Evolutionary conservation across 2,329 filamentous ascomycete species (phyloP).

Genomic region (Pseudocercospora eumusae): DNA sequence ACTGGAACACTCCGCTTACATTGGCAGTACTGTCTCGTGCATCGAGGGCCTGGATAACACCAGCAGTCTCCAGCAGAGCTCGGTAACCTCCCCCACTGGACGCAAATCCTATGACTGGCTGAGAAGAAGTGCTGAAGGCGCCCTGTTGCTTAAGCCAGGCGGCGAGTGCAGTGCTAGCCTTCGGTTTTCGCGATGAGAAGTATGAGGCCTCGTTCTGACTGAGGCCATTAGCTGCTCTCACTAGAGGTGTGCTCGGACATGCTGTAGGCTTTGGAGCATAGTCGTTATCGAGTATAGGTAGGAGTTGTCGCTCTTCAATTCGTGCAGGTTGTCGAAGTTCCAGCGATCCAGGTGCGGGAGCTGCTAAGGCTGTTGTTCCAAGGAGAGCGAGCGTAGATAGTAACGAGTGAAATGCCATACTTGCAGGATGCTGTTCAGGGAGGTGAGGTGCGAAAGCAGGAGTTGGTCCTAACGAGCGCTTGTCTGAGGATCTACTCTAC

Average conservation of each 20-base stretch:
- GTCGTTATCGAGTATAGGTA: conserved; percentile 15
- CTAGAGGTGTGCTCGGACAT: conserved; percentile 45
- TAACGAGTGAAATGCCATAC: conserved; percentile 15
- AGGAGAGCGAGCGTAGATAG: conserved; percentile 13
- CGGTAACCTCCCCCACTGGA: conserved; percentile 49
- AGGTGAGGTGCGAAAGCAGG: background rate
- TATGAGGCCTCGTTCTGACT: conserved; percentile 45
- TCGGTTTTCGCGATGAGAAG: conserved; percentile 42
- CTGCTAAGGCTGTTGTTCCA: conserved; percentile 11
- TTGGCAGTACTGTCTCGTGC: conserved; percentile 42
- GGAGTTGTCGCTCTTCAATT: conserved; percentile 12
- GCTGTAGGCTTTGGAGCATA: conserved; percentile 39
- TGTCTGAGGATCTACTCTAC: background rate
- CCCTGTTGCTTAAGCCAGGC: conserved; percentile 45
- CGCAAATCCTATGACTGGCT: conserved; percentile 47
- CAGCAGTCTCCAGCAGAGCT: conserved; percentile 44
- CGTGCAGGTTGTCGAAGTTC: conserved; percentile 1
- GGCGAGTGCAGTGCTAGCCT: conserved; percentile 44
- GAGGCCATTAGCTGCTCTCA: conserved; percentile 42
- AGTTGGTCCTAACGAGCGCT: background rate
- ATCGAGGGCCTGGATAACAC: conserved; percentile 50
- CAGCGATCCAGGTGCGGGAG: conserved; percentile 4
- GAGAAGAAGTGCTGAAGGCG: conserved; percentile 40
- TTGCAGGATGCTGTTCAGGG: background rate
- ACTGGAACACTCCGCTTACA: conserved; percentile 48